Percentiles rank a stretch among this genome's conserved stretches.
These are phyloP conservation scores for Tylopilus intermedius DNA, from an alignment of 768 basidiomycete genomes.

Conservation along the genomic window DNA sequence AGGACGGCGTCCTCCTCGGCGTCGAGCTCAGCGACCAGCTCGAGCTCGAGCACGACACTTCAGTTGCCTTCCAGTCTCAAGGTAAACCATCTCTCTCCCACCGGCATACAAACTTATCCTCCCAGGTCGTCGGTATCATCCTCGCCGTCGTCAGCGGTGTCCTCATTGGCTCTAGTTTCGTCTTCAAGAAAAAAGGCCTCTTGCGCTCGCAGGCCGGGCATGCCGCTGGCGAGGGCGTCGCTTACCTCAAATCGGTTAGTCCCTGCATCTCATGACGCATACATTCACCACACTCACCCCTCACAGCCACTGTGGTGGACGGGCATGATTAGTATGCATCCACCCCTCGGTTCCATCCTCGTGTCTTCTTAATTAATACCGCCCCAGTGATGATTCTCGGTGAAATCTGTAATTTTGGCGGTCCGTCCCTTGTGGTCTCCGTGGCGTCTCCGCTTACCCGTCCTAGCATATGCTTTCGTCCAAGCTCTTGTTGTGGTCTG, in stretches of 20 bases:
- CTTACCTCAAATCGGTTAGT: constrained; percentile 89
- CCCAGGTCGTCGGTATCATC: constrained; percentile 68
- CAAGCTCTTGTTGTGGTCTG: constrained; percentile 88
- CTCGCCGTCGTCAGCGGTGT: constrained; percentile 75
- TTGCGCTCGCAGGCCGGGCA: constrained; percentile 78
- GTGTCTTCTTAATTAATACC: neutral
- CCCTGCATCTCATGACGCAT: neutral
- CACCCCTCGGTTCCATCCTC: too few relatives aligned
- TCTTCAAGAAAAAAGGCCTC: constrained; percentile 97
- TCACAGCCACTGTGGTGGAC: constrained; percentile 83
- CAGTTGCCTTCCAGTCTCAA: constrained; percentile 46
- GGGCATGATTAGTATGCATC: constrained; percentile 70
- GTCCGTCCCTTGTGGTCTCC: constrained; percentile 38
- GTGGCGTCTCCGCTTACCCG: constrained; percentile 8
- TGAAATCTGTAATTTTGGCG: constrained; percentile 81
- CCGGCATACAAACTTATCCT: neutral
- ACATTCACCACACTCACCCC: constrained; percentile 6
- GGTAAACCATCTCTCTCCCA: constrained; percentile 26
- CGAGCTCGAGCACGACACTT: constrained; percentile 33
- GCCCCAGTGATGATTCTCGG: constrained; percentile 84
- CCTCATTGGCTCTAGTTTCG: constrained; percentile 89
- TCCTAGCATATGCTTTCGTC: constrained; percentile 76
- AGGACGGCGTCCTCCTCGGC: constrained; percentile 38
- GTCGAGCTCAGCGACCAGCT: constrained; percentile 12
- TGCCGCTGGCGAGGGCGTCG: constrained; percentile 78